Evolutionary conservation across 257 asterid genomes (phyloP).

Genomic region (Jacaranda mimosifolia): DNA sequence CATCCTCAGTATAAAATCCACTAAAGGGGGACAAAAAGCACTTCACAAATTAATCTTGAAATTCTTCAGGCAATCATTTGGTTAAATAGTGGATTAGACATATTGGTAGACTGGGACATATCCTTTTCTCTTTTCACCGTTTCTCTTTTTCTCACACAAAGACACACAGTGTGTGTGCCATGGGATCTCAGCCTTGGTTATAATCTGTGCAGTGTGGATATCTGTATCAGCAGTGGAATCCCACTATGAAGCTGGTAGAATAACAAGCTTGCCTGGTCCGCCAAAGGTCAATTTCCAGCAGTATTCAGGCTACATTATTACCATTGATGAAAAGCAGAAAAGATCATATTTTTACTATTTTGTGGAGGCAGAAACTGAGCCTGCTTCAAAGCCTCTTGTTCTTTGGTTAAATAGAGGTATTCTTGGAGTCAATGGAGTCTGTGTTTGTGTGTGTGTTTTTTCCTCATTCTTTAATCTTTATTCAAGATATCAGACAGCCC

Average conservation of each 20-base stretch:
- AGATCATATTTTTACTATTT: constrained; percentile 68
- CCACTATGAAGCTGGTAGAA: constrained; percentile 36
- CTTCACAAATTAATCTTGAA: constrained; percentile 6
- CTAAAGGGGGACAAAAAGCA: constrained; percentile 20
- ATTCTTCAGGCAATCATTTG: constrained; percentile 11
- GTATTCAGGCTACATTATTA: constrained; percentile 57
- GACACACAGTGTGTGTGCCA: neutral
- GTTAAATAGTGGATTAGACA: constrained; percentile 23
- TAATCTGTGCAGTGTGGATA: constrained; percentile 33
- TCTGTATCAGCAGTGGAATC: constrained; percentile 28
- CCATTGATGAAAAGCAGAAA: constrained; percentile 50
- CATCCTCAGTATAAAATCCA: neutral
- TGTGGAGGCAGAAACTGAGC: constrained; percentile 65
- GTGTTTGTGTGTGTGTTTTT: neutral
- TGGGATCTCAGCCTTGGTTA: constrained; percentile 39
- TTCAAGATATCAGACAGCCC: neutral
- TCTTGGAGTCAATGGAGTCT: neutral
- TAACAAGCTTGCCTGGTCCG: constrained; percentile 59
- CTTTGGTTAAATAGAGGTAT: constrained; percentile 82
- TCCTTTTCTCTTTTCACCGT: constrained; percentile 1
- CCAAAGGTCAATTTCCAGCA: constrained; percentile 56
- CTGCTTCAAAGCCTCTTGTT: constrained; percentile 73
- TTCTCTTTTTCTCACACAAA: neutral
- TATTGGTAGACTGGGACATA: neutral
- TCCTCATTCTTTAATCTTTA: neutral